These are phyloP conservation scores for Corymbia maculata DNA, from an alignment of 345 rosid species.

Conservation along the genomic window DNA sequence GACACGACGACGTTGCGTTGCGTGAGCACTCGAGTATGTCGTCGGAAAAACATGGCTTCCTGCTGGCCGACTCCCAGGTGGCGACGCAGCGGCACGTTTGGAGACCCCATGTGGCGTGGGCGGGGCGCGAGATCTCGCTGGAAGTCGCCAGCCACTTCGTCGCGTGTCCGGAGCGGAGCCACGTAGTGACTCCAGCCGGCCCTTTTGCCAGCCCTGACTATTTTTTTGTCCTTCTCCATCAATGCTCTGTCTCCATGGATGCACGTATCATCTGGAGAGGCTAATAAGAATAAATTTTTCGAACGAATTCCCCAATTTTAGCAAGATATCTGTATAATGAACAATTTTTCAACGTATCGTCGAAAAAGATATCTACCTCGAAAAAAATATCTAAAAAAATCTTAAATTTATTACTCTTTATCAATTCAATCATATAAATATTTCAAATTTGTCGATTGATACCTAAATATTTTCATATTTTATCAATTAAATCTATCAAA, in stretches of 20 bases:
- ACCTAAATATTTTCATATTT: no score
- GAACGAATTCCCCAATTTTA: neutral
- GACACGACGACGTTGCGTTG: neutral
- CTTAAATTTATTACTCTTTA: no score
- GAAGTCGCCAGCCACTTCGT: neutral
- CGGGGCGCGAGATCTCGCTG: neutral
- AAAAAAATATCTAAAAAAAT: no score
- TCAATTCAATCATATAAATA: no score
- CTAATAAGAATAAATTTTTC: neutral
- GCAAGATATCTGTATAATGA: accelerated
- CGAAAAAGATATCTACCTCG: no score
- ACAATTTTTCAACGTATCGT: neutral
- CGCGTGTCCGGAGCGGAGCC: neutral
- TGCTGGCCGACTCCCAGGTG: neutral
- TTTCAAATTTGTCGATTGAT: no score
- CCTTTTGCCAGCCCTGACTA: neutral
- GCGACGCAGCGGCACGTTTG: neutral
- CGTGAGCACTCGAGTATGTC: neutral
- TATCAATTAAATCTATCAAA: no score
- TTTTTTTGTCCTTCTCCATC: neutral
- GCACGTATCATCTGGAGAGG: neutral
- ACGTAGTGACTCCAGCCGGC: neutral
- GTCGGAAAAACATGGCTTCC: neutral
- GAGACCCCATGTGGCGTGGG: neutral
- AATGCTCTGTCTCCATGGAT: neutral